Conservation (phyloP, 169 alveolate genomes). For the Eimeria mitis region DNA sequence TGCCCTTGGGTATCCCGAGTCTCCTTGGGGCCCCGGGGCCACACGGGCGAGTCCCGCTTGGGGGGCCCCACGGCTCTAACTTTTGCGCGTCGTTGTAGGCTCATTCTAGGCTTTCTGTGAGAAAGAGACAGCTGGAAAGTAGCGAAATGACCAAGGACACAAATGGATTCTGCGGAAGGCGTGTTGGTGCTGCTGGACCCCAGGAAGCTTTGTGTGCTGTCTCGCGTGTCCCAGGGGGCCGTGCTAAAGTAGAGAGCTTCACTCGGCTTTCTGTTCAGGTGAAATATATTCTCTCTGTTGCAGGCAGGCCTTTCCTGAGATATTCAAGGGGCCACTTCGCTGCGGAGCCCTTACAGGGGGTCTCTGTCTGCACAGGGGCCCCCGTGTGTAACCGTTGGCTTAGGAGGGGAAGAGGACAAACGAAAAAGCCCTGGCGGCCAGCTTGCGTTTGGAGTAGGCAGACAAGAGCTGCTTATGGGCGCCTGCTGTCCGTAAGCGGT, state of each 20-base stretch:
- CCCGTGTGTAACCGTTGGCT: conserved; percentile 1
- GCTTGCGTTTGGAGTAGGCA: neutral
- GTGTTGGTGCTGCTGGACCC: neutral
- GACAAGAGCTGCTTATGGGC: neutral
- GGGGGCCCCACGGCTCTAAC: neutral
- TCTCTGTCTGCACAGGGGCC: neutral
- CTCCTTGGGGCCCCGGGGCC: conserved; percentile 17
- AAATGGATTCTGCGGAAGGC: neutral
- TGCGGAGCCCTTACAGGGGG: neutral
- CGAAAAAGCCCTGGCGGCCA: neutral
- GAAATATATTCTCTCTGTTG: neutral
- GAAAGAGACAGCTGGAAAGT: neutral
- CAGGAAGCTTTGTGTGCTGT: neutral
- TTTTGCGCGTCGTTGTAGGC: neutral
- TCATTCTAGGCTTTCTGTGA: neutral
- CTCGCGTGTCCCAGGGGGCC: neutral
- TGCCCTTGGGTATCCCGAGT: neutral
- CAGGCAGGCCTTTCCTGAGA: neutral
- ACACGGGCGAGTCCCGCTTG: neutral
- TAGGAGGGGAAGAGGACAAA: neutral
- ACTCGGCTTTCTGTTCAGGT: neutral
- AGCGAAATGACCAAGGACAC: neutral
- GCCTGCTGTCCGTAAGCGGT: neutral
- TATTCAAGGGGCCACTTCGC: neutral
- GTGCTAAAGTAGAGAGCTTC: neutral